Evolutionary conservation across 352 stramenopile species (phyloP), one percentile per base, ranked within the genome.

Genomic region (Phytophthora citrophthora): DNA sequence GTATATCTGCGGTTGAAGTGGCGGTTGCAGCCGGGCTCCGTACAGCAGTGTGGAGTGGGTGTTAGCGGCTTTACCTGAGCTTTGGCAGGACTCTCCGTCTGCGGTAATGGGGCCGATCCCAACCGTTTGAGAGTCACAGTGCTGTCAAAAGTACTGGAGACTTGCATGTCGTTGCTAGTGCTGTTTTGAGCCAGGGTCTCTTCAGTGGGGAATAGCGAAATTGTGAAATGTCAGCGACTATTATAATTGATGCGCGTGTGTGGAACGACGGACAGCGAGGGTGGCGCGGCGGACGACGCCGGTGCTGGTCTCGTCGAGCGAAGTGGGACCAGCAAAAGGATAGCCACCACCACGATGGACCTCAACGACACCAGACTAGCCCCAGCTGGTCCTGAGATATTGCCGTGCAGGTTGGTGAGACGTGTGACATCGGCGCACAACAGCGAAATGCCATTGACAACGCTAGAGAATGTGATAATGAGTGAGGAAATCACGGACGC

Each of bases 1-100:
- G 79, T 81, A 56, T 85, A 86, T 43, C 77, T 79, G 51, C 76
- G 74, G 29, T 66, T 83, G 61, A 78, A 83, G 41, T 59, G 64
- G 47, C 64, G 69, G 23, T 41, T 39, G 51, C 64, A 77, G 8
- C 54, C 60, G 1, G 64, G 69, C 40, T 76, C 64, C 23, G 39
- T 53, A 34, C 68, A 77, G 29, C 47, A 24, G 39, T 68, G 55
- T 29, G 20, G 39, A 1, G 52, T 43, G 15, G 57, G 57, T 13
- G 57, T 63, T 27, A 50, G 6, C 13, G 63, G 50, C 12, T 50
- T 72, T 8, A 16, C 36, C 36, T 59, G 31, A 44, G 18, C 27
- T 29, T 2, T 27, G 31, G 29, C 5, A 13, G 43, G 55, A 16
- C 48, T 57, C 34, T 66, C 54, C 3, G 49, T 57, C 8, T 61